A percentile compares a stretch with the other conserved stretches of the same genome.
Conservation (phyloP, 2,329 filamentous ascomycete genomes). For the Ophiostoma piceae region DNA sequence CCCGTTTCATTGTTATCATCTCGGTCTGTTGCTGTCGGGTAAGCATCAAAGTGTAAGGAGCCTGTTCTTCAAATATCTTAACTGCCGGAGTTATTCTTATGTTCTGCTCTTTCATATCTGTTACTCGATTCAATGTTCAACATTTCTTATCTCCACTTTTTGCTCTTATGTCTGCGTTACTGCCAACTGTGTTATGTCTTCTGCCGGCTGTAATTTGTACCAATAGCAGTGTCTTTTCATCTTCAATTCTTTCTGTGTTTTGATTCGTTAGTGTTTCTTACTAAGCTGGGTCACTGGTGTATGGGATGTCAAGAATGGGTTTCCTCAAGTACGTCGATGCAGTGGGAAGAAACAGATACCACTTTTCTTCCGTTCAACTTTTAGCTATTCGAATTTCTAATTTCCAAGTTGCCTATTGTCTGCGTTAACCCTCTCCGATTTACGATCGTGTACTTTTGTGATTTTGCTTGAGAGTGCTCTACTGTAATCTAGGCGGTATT, state of each 20-base stretch:
- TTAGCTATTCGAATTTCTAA: too few relatives aligned
- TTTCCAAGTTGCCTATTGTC: neutral
- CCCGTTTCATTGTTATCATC: neutral
- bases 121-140: neutral
- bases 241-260: neutral
- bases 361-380: neutral
- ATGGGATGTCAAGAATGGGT: neutral
- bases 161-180: neutral
- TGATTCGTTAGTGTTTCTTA: too few relatives aligned
- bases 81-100: neutral
- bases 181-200: neutral
- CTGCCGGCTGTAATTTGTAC: neutral
- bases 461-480: too few relatives aligned
- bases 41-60: conserved; percentile 5
- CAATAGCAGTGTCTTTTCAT: neutral
- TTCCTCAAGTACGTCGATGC: neutral
- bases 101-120: neutral
- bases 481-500: neutral
- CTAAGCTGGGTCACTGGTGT: neutral
- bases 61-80: neutral
- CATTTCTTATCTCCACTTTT: neutral
- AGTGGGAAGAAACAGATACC: neutral
- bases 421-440: too few relatives aligned
- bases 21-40: neutral
- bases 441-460: too few relatives aligned